Conservation (phyloP, 352 stramenopile genomes). For the Pythium brachiatum region DNA sequence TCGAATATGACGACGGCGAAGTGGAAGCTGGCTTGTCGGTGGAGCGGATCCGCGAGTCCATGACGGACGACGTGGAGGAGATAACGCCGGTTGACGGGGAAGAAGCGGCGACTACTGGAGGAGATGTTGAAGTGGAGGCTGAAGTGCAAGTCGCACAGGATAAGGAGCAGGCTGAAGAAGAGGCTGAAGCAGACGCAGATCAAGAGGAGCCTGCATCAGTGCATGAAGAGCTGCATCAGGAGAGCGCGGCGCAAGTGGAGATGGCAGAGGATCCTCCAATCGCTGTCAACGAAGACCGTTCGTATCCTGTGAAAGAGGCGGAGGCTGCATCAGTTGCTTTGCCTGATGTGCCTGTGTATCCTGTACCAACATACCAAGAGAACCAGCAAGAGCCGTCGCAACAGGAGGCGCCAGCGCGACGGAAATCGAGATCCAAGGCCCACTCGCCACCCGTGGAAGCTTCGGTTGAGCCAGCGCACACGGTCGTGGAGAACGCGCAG, state of each 20-base stretch:
- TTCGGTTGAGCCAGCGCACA: background rate
- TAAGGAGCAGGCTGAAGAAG: background rate
- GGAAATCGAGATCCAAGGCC: background rate
- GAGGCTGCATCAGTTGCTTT: background rate
- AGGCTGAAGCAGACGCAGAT: background rate
- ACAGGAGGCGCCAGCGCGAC: background rate
- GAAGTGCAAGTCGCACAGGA: background rate
- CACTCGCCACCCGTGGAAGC: background rate
- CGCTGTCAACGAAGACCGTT: background rate
- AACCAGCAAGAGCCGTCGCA: background rate
- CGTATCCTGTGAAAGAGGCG: background rate
- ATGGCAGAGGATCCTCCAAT: background rate
- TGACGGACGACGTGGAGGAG: background rate
- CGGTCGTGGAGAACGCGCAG: background rate
- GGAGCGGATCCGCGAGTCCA: constrained; percentile 48
- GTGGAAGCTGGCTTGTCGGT: constrained; percentile 56
- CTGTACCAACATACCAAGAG: background rate
- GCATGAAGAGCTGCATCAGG: constrained; percentile 23
- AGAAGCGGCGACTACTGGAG: constrained; percentile 4
- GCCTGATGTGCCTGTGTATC: background rate
- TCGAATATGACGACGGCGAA: constrained; percentile 82
- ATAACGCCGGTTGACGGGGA: background rate
- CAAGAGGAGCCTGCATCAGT: constrained; percentile 6
- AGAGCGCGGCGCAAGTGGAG: constrained; percentile 8
- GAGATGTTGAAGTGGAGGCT: background rate